These are phyloP conservation scores for Ambispora gerdemannii DNA, from an alignment of 192 early-diverging fungal genomes.

Conservation along the genomic window DNA sequence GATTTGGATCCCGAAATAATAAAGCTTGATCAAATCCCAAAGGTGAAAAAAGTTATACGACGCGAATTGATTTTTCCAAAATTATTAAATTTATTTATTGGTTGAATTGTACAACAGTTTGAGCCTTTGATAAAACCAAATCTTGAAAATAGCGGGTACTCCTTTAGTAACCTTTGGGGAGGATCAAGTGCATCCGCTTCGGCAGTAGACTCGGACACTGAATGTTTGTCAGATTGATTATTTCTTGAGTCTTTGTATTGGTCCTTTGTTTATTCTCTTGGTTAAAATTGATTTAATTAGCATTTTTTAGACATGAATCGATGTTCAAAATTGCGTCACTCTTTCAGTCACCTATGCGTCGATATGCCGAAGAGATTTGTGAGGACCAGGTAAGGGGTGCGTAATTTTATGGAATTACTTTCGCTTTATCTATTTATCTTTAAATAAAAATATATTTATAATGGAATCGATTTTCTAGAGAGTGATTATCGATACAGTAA, in stretches of 20 bases:
- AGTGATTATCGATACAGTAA: slow-evolving; percentile 26
- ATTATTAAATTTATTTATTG: neutral
- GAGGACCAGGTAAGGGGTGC: slow-evolving; percentile 22
- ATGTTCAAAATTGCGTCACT: slow-evolving; percentile 5
- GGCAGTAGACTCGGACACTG: neutral
- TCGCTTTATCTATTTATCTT: neutral
- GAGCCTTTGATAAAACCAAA: slow-evolving; percentile 30
- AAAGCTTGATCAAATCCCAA: slow-evolving; percentile 23
- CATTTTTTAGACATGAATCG: slow-evolving; percentile 23
- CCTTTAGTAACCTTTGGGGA: slow-evolving; percentile 12
- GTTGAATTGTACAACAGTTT: slow-evolving; percentile 15
- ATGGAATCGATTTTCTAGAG: neutral
- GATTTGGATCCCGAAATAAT: slow-evolving; percentile 1
- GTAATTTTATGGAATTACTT: neutral
- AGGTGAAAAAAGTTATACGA: neutral
- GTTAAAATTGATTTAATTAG: neutral
- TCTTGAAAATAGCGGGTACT: neutral
- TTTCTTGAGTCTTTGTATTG: neutral
- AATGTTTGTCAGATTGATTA: slow-evolving; percentile 7
- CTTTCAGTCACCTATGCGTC: slow-evolving; percentile 19
- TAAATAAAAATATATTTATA: neutral
- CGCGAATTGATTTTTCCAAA: neutral
- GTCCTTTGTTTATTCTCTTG: neutral
- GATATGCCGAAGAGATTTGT: slow-evolving; percentile 28
- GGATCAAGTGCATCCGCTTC: neutral